phyloP scores from a whole-genome alignment of 139 green algal genomes.

The Zygnema cylindricum region DNA sequence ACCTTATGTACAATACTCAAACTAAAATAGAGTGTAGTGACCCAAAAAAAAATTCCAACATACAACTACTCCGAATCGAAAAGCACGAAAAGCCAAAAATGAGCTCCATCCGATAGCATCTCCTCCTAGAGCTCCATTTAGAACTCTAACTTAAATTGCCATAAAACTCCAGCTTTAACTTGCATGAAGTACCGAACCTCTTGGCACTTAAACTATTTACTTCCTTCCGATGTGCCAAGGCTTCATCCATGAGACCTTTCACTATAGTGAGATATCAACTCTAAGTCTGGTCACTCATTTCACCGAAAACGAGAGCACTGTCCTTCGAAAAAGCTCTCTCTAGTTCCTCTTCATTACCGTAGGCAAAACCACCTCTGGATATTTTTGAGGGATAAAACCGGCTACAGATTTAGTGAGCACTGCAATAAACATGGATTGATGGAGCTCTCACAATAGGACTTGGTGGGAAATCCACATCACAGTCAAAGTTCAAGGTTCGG shows the following conservation, averaged over 20 bases:
- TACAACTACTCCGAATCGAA: no score
- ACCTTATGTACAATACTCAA: no score
- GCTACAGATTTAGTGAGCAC: not conserved
- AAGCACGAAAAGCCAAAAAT: no score
- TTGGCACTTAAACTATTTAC: not conserved
- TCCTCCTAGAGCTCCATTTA: no score
- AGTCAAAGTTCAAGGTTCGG: not conserved
- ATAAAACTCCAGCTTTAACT: no score
- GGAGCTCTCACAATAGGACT: not conserved
- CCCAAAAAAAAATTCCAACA: no score
- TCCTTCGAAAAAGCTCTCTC: not conserved
- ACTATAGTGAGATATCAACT: constrained; percentile 24
- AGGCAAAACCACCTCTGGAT: not conserved
- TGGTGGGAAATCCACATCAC: constrained; percentile 1
- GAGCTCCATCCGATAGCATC: no score
- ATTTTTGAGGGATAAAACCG: not conserved
- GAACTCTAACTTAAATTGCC: no score
- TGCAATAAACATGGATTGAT: not conserved
- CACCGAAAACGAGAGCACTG: not conserved
- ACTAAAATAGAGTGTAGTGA: no score
- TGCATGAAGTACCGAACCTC: constrained; percentile 44
- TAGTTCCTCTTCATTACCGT: not conserved
- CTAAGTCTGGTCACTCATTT: constrained; percentile 34
- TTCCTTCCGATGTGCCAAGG: not conserved
- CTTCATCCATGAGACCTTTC: constrained; percentile 36